Conservation (phyloP, 192 early-diverging fungal species). For the Coemansia sp. region DNA sequence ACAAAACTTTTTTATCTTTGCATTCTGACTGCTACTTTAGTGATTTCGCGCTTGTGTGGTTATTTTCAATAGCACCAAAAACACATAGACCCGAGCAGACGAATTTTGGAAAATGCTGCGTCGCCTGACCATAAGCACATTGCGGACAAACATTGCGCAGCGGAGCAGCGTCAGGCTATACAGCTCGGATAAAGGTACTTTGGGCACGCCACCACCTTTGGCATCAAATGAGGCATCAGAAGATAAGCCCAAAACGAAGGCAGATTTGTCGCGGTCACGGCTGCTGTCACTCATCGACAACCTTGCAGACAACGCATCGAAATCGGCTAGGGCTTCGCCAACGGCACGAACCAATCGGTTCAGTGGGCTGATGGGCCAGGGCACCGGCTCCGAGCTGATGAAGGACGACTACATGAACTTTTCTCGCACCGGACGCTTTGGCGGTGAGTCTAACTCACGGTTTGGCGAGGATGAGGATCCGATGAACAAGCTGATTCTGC, state of each 20-base stretch:
- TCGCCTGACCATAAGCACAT: background rate
- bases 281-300: constrained; percentile 18
- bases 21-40: background rate
- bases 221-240: background rate
- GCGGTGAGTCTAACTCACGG: background rate
- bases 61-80: too few species aligned
- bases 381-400: constrained; percentile 1
- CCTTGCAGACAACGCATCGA: constrained; percentile 1
- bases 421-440: background rate
- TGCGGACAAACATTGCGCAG: constrained; percentile 4
- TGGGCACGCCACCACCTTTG: background rate
- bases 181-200: constrained; percentile 1
- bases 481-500: constrained; percentile 41
- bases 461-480: constrained; percentile 16
- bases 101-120: constrained; percentile 12
- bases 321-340: constrained; percentile 3
- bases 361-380: background rate
- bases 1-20: constrained; percentile 10
- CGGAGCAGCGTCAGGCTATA: constrained; percentile 10
- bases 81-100: background rate
- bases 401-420: constrained; percentile 15
- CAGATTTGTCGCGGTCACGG: background rate
- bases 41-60: background rate
- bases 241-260: background rate
- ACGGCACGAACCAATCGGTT: background rate